Base-by-base conservation (phyloP, 2,329 filamentous ascomycete species). In the Cephalotrichum gorgonifer region DNA sequence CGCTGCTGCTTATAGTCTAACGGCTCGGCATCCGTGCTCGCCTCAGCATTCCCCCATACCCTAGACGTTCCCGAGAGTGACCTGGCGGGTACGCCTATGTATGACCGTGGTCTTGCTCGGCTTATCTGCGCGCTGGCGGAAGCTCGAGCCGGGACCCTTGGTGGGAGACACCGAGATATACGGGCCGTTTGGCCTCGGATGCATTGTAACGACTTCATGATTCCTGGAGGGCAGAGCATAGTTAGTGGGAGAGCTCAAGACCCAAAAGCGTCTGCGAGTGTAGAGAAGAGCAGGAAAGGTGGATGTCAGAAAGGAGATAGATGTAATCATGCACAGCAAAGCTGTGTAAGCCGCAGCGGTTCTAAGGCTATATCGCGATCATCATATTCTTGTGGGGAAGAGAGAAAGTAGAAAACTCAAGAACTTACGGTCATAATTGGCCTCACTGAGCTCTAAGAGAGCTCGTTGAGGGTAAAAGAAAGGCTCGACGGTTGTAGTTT, bases 311-410 rank as follows among this genome's bases (percentile, higher is more conserved):
- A 44, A 46, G 52, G 62, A 60, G 68, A 66, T 64, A 60, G 57
- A 60, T 69, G 50, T 64, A 61, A 67, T 71, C 69, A 70, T 54
- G 41, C 66, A 65, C 67, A 66, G 65, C 62, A 62, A n/a, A 64
- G 62, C 66, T 62, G 66, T 62, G 64, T 72, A 67, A 70, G 69
- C 68, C 69, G 69, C 69, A 72, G 69, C 69, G 69, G 69, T 72
- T 71, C 69, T 72, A n/a, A n/a, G n/a, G n/a, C n/a, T n/a, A n/a
- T n/a, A n/a, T 66, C 70, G 47, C 52, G 53, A 54, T 70, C 67
- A 72, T 72, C 69, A 72, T 65, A 51, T 51, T 57, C 49, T 44
- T 23, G 12, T 39, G 17, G 43, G 26, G 41, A 41, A 23, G 20
- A 7, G 20, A 5, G 3, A 28, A 41, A 22, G 3, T 45, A 22